A percentile compares a stretch with the other conserved stretches of the same genome.
These are phyloP conservation scores for Suhomyces yuchorum DNA, from an alignment of 1,139 yeast genomes.

Conservation along the genomic window DNA sequence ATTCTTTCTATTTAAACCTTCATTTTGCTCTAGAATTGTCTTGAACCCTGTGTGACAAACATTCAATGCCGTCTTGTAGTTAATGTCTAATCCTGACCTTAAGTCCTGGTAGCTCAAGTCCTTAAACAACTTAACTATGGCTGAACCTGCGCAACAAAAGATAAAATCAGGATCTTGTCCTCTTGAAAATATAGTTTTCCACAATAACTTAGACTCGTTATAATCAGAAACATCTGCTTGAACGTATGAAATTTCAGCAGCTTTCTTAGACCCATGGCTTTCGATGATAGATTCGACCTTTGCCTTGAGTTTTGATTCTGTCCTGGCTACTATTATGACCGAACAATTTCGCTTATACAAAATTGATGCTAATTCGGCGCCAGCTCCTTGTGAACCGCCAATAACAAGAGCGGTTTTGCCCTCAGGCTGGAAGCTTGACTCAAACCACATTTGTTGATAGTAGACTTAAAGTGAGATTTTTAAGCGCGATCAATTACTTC, in stretches of 20 bases:
- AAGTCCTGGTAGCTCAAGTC: constrained; percentile 66
- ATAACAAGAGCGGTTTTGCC: constrained; percentile 74
- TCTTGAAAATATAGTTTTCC: constrained; percentile 29
- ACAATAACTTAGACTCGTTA: constrained; percentile 43
- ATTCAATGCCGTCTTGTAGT: constrained; percentile 74
- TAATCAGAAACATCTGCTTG: constrained; percentile 71
- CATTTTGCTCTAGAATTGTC: constrained; percentile 25
- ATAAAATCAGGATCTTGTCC: constrained; percentile 65
- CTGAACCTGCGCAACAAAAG: constrained; percentile 86
- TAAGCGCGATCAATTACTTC: neutral
- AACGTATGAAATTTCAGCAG: constrained; percentile 46
- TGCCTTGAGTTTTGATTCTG: constrained; percentile 53
- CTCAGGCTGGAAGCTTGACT: constrained; percentile 31
- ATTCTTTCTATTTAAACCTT: constrained; percentile 8
- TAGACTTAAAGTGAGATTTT: neutral
- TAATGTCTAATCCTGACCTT: constrained; percentile 60
- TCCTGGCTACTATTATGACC: constrained; percentile 77
- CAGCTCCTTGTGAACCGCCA: constrained; percentile 96
- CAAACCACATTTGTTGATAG: constrained; percentile 18
- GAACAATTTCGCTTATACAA: constrained; percentile 59
- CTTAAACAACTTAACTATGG: constrained; percentile 74
- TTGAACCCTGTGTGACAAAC: constrained; percentile 65
- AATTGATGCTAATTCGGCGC: constrained; percentile 72
- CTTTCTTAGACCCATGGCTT: constrained; percentile 12
- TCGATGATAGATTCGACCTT: constrained; percentile 48